Percentiles rank a stretch among this genome's conserved stretches.
Evolutionary conservation across 495 filamentous ascomycete genomes (phyloP).

Genomic region (Podospora conica): DNA sequence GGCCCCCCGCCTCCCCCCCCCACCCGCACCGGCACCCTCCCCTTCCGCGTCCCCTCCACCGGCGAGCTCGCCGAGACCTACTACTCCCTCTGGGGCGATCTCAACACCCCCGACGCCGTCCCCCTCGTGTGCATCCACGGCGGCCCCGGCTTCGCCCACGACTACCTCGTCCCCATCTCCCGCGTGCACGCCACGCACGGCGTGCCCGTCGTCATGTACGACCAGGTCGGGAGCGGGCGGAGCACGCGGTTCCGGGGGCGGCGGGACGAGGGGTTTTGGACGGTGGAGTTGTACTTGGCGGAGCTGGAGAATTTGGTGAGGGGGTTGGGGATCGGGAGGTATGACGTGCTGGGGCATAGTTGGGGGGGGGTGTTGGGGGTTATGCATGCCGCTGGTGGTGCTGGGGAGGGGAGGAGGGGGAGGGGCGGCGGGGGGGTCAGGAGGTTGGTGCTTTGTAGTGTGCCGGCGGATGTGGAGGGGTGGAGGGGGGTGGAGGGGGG

Average conservation of each 20-base stretch:
- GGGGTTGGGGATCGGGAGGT: no score
- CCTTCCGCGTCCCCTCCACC: constrained; percentile 7
- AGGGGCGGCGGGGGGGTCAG: no score
- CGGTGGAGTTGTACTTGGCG: constrained; percentile 36
- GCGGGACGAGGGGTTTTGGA: constrained; percentile 42
- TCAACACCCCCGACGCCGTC: constrained; percentile 9
- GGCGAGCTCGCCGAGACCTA: constrained; percentile 9
- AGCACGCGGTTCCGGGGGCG: constrained; percentile 43
- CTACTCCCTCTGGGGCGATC: constrained; percentile 11
- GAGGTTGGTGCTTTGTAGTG: no score
- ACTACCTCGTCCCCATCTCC: constrained; percentile 7
- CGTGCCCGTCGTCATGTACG: constrained; percentile 48
- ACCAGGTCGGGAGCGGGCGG: constrained; percentile 45
- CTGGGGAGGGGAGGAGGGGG: no score
- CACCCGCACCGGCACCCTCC: constrained; percentile 11
- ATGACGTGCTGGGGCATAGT: no score
- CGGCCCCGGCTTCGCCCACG: constrained; percentile 1
- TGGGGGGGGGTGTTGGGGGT: no score
- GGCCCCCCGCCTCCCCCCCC: constrained; percentile 4
- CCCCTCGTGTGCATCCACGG: constrained; percentile 13
- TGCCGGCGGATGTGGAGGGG: no score
- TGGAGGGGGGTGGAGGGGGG: no score
- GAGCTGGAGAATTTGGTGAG: constrained; percentile 50
- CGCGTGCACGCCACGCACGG: constrained; percentile 20
- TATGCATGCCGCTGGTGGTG: no score